Conservation (phyloP, 1,284 basidiomycete species). For the Ceratobasidium sp. region DNA sequence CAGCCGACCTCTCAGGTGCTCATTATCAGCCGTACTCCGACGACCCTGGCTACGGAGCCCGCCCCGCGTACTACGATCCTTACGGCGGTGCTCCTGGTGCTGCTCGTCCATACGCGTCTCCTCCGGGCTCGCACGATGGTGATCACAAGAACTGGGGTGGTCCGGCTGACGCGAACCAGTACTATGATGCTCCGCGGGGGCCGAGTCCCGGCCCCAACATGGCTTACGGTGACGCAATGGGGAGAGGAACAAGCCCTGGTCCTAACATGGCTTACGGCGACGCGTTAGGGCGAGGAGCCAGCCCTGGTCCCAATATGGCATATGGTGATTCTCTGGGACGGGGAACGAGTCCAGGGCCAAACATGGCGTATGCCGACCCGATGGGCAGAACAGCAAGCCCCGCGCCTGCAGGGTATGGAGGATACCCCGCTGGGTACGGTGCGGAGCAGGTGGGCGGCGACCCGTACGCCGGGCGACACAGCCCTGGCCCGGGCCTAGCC, state of each 20-base stretch:
- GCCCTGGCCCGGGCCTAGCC: slow-evolving; percentile 45
- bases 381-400: slow-evolving; percentile 29
- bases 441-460: slow-evolving; percentile 63
- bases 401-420: slow-evolving; percentile 23
- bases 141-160: slow-evolving; percentile 39
- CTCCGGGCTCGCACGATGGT: slow-evolving; percentile 34
- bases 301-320: slow-evolving; percentile 38
- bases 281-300: slow-evolving; percentile 5
- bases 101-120: slow-evolving; percentile 19
- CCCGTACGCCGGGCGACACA: slow-evolving; percentile 49
- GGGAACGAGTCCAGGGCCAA: slow-evolving; percentile 46
- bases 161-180: slow-evolving; percentile 2
- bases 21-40: slow-evolving; percentile 63
- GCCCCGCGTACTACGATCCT: slow-evolving; percentile 61
- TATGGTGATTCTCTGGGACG: slow-evolving; percentile 46
- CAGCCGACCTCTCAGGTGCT: slow-evolving; percentile 40
- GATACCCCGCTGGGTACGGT: slow-evolving; percentile 42
- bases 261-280: slow-evolving; percentile 27
- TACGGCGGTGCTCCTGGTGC: slow-evolving; percentile 23
- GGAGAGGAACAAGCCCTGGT: slow-evolving; percentile 19
- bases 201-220: slow-evolving; percentile 24
- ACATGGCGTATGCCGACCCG: slow-evolving; percentile 46
- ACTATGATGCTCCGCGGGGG: slow-evolving; percentile 8
- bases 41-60: slow-evolving; percentile 61
- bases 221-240: slow-evolving; percentile 12